phyloP scores from a whole-genome alignment of 257 asterid genomes.

The Jaltomata sinuosa region DNA sequence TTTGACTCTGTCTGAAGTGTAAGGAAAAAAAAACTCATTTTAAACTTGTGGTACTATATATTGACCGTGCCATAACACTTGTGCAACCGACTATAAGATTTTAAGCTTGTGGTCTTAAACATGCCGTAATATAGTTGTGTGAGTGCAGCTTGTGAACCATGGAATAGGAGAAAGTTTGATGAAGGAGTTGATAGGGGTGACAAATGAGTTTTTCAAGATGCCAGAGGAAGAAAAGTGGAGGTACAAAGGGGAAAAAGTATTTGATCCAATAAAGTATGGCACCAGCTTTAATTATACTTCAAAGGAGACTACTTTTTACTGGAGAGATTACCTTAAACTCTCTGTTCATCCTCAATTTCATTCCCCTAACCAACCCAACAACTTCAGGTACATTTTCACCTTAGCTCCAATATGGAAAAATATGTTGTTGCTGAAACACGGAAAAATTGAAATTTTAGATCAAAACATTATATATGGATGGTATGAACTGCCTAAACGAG shows the following conservation, averaged over 20 bases:
- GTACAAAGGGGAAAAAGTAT: slow-evolving; percentile 35
- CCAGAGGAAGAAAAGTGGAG: slow-evolving; percentile 55
- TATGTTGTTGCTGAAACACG: too few relatives aligned
- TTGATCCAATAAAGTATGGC: slow-evolving; percentile 65
- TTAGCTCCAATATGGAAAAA: too few relatives aligned
- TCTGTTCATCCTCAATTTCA: slow-evolving; percentile 58
- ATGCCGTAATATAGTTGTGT: too few relatives aligned
- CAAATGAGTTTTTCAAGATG: slow-evolving; percentile 43
- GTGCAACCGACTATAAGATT: too few relatives aligned
- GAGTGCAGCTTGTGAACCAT: slow-evolving; percentile 57
- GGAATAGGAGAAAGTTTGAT: slow-evolving; percentile 46
- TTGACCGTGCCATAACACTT: too few relatives aligned
- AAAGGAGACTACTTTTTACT: slow-evolving; percentile 29
- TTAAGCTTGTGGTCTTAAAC: too few relatives aligned
- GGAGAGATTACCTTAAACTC: slow-evolving; percentile 81
- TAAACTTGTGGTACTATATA: too few relatives aligned
- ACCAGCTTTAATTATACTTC: slow-evolving; percentile 59
- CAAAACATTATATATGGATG: too few relatives aligned
- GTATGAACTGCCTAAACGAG: too few relatives aligned
- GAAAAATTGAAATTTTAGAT: too few relatives aligned
- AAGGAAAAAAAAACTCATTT: too few relatives aligned
- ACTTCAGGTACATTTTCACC: slow-evolving; percentile 40
- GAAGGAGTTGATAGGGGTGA: slow-evolving; percentile 29
- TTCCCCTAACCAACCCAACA: slow-evolving; percentile 44
- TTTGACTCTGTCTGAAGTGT: too few relatives aligned